Evolutionary conservation across 1,139 yeast genomes (phyloP).

Genomic region (Suhomyces ambrosiae): DNA sequence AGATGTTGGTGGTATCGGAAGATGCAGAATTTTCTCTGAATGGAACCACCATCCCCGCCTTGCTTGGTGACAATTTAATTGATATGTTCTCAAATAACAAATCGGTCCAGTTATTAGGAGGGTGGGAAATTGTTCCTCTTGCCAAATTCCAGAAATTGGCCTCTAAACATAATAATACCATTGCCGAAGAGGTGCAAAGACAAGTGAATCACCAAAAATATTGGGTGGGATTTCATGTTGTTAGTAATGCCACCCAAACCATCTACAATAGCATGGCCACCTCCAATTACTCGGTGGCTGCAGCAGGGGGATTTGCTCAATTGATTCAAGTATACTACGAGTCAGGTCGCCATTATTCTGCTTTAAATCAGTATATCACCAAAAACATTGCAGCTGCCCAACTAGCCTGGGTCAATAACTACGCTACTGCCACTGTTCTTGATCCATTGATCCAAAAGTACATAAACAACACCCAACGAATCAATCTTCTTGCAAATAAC

Average conservation of each 20-base stretch:
- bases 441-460: slow-evolving; percentile 24
- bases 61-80: slow-evolving; percentile 36
- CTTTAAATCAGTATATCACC: slow-evolving; percentile 41
- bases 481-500: slow-evolving; percentile 19
- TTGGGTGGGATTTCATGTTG: slow-evolving; percentile 57
- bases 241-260: slow-evolving; percentile 43
- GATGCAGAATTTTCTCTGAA: slow-evolving; percentile 31
- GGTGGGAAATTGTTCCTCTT: slow-evolving; percentile 41
- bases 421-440: slow-evolving; percentile 27
- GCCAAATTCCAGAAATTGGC: slow-evolving; percentile 34
- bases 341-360: slow-evolving; percentile 55
- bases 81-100: slow-evolving; percentile 24
- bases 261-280: slow-evolving; percentile 36
- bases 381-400: slow-evolving; percentile 40
- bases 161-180: slow-evolving; percentile 30
- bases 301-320: slow-evolving; percentile 15
- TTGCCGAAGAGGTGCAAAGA: slow-evolving; percentile 36
- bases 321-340: slow-evolving; percentile 47
- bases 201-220: slow-evolving; percentile 50
- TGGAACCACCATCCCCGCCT: slow-evolving; percentile 26
- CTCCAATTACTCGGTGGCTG: slow-evolving; percentile 21
- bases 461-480: slow-evolving; percentile 17
- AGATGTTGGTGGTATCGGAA: slow-evolving; percentile 49
- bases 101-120: slow-evolving; percentile 27
- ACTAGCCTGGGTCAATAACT: slow-evolving; percentile 23